These are phyloP conservation scores for Cystoderma amianthinum DNA, from an alignment of 768 basidiomycete species.

Conservation along the genomic window DNA sequence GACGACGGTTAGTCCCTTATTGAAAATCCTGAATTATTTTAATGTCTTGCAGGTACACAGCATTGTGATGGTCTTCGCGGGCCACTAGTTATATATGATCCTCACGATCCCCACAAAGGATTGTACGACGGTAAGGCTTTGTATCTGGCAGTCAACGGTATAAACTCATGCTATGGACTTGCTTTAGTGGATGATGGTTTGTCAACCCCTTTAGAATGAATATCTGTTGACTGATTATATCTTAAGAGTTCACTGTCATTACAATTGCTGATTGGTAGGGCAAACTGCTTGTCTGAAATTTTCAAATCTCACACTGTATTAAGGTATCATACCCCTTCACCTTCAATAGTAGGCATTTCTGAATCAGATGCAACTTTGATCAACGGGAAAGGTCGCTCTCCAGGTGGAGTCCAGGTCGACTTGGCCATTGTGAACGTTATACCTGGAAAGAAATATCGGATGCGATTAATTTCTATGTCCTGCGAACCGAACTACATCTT, in stretches of 20 bases:
- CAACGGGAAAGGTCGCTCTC: constrained; percentile 36
- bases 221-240: neutral
- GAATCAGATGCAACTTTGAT: constrained; percentile 25
- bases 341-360: neutral
- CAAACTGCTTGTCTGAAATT: neutral
- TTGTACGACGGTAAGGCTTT: constrained; percentile 28
- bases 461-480: constrained; percentile 28
- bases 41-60: constrained; percentile 9
- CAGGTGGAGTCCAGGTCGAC: constrained; percentile 23
- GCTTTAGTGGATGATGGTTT: constrained; percentile 31
- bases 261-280: constrained; percentile 41
- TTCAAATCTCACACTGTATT: neutral
- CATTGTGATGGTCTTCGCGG: constrained; percentile 34
- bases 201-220: constrained; percentile 1
- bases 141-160: neutral
- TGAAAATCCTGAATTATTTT: neutral
- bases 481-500: constrained; percentile 34
- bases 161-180: neutral
- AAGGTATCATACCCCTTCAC: constrained; percentile 2
- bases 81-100: constrained; percentile 37
- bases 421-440: constrained; percentile 34
- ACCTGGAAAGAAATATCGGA: constrained; percentile 23
- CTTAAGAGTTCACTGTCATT: constrained; percentile 33
- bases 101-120: constrained; percentile 28
- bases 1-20: constrained; percentile 6